A percentile compares a stretch with the other conserved stretches of the same genome.
Conservation (phyloP, 148 eudicot species). For the Vaccinium corymbosum region DNA sequence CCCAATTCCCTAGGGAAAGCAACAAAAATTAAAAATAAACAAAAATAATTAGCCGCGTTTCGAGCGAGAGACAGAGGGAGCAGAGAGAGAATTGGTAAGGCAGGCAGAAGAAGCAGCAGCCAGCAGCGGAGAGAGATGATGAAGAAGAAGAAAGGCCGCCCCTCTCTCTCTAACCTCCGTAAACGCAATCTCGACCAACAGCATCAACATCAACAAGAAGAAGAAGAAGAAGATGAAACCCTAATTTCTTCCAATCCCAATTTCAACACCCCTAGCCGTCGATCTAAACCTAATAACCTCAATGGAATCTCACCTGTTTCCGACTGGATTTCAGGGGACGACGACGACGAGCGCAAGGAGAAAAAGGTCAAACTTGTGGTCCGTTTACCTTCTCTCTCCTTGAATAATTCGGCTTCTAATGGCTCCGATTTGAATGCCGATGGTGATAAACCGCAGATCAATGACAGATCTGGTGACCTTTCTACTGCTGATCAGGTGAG, state of each 20-base stretch:
- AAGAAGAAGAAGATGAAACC: constrained; percentile 6
- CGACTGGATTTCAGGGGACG: constrained; percentile 9
- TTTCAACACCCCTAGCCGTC: constrained; percentile 19
- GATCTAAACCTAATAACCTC: constrained; percentile 47
- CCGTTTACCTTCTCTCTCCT: constrained; percentile 39
- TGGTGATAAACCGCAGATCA: constrained; percentile 30
- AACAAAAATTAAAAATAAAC: background rate
- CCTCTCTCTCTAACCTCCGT: constrained; percentile 46
- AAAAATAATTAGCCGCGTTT: constrained; percentile 19
- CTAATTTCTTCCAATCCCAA: constrained; percentile 20
- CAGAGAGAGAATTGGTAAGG: constrained; percentile 16
- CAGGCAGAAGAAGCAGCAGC: constrained; percentile 13
- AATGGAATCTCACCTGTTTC: constrained; percentile 21
- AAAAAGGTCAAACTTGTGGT: constrained; percentile 70
- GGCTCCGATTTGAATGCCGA: constrained; percentile 25
- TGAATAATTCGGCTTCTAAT: constrained; percentile 20
- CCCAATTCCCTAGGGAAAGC: background rate
- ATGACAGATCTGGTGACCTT: constrained; percentile 35
- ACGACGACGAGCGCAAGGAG: constrained; percentile 57
- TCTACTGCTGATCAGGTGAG: constrained; percentile 23
- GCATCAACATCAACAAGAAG: background rate
- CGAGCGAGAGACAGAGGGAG: constrained; percentile 17
- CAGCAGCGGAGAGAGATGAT: constrained; percentile 26
- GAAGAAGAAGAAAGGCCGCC: constrained; percentile 70
- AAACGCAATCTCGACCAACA: constrained; percentile 33